Conservation (phyloP, 176 grass and related monocot species). For the Luzula sylvatica region DNA sequence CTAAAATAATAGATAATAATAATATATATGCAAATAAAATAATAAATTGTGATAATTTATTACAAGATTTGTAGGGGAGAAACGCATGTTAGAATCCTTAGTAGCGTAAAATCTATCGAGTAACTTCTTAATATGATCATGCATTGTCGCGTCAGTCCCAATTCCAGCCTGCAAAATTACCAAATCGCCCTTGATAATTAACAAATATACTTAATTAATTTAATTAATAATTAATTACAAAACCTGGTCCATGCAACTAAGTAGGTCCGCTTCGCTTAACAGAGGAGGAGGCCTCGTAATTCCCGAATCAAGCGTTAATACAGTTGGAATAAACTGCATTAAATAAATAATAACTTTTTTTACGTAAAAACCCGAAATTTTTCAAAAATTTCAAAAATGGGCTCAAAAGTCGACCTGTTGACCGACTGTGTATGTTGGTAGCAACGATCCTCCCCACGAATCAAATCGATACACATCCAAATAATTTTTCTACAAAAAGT, state of each 20-base stretch:
- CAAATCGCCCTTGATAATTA: constrained; percentile 12
- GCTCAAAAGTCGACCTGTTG: constrained; percentile 51
- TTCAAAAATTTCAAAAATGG: background rate
- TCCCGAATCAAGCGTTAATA: constrained; percentile 91
- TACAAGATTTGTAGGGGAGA: constrained; percentile 97
- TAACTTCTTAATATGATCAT: constrained; percentile 97
- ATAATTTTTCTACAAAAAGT: constrained; percentile 79
- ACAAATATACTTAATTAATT: constrained; percentile 6
- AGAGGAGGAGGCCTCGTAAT: constrained; percentile 83
- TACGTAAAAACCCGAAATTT: background rate
- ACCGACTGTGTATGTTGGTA: constrained; percentile 74
- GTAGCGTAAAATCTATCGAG: constrained; percentile 90
- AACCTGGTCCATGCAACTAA: constrained; percentile 97
- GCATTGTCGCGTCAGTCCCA: constrained; percentile 98
- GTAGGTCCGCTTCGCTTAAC: constrained; percentile 94
- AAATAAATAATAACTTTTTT: constrained; percentile 1
- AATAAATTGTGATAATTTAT: constrained; percentile 11
- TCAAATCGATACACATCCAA: constrained; percentile 92
- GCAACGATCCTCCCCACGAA: constrained; percentile 83
- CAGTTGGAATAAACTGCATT: constrained; percentile 78
- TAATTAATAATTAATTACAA: background rate
- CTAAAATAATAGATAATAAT: background rate
- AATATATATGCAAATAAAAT: constrained; percentile 1
- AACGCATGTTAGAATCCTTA: constrained; percentile 78
- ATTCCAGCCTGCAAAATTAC: constrained; percentile 84